Percentiles rank a stretch among this genome's conserved stretches.
These are phyloP conservation scores for Citrus sp. DNA, from an alignment of 345 rosid species.

Conservation along the genomic window DNA sequence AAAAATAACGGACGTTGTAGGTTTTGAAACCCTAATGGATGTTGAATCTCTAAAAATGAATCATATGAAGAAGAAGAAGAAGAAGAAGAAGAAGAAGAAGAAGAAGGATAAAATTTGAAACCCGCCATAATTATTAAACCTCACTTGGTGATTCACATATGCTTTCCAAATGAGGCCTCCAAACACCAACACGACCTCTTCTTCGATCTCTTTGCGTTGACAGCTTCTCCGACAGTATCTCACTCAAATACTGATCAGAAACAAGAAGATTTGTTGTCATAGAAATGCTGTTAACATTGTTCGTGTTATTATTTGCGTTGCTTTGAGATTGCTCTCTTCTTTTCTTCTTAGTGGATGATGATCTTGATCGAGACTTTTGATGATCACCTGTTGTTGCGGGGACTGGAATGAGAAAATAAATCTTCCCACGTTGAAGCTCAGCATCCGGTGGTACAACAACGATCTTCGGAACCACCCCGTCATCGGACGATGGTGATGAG, in stretches of 20 bases:
- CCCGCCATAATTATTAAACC: slow-evolving; percentile 15
- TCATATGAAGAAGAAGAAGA: neutral
- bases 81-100: neutral
- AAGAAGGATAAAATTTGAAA: neutral
- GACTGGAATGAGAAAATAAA: slow-evolving; percentile 83
- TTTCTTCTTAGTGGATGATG: slow-evolving; percentile 23
- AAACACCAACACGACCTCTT: slow-evolving; percentile 82
- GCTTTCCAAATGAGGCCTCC: slow-evolving; percentile 97
- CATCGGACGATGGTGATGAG: slow-evolving; percentile 49
- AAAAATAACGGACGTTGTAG: neutral
- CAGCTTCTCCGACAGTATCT: slow-evolving; percentile 80
- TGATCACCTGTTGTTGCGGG: slow-evolving; percentile 29
- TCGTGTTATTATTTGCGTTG: neutral
- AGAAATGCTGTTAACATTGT: slow-evolving; percentile 19
- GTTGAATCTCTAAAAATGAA: slow-evolving; percentile 20
- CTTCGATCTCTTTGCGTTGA: slow-evolving; percentile 77
- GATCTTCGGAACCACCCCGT: slow-evolving; percentile 60
- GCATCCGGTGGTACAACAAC: slow-evolving; percentile 90
- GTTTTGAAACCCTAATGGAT: slow-evolving; percentile 23
- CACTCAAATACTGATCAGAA: slow-evolving; percentile 87
- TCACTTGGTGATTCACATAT: slow-evolving; percentile 57
- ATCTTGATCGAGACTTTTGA: slow-evolving; percentile 28
- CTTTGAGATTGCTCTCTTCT: neutral
- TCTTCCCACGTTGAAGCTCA: slow-evolving; percentile 89
- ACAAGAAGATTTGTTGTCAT: slow-evolving; percentile 31